Evolutionary conservation across 768 basidiomycete genomes (phyloP), one percentile per base, ranked within the genome.

Genomic region (Saitozyma podzolica): DNA sequence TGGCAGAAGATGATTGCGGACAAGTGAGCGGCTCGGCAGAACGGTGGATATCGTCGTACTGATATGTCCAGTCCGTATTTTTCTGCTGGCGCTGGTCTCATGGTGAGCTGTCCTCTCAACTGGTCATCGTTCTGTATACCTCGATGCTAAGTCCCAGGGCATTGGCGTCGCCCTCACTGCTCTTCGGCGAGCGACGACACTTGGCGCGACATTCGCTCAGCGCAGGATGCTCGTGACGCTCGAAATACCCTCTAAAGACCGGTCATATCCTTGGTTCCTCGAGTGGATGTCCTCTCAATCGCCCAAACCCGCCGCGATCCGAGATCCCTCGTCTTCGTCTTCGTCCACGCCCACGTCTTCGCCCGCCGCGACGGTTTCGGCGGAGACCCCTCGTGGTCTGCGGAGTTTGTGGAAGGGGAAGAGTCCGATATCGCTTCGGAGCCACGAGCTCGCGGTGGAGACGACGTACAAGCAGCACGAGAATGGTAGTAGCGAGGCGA

Each of bases 211-310:
- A 8, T 84, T 90, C 47, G 86, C 94, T 56, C 91, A 89, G 54
- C 84, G 96, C 40, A 87, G 95, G 47, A 85, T 99, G 83, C 87
- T 98, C 56, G 93, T 98, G 43, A 88, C 92, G 13, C 85, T 98
- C 56, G 96, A 99, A 81, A 92, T 99, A 69, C 92, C 90, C 64
- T 95, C 93, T 76, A 93, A 92, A 75, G 96, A 99, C 79, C 88
- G 85, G 43, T 84, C 94, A 9, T 98, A 98, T 78, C 89, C 91
- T 51, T 98, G 96, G 93, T 94, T 98, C 79, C 86, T 99, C 48
- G 83, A 88, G 54, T 99, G 96, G 95, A 91, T 98, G 90, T 86
- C 92, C 8, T 45, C 51, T 16, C 58, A 52, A 54, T 58, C 78
- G 2, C 63, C 76, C 9, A 29, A 29, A 29, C 29, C 29, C 29